Base-by-base conservation (phyloP, 2,329 filamentous ascomycete species). In the Nothopassalora personata region DNA sequence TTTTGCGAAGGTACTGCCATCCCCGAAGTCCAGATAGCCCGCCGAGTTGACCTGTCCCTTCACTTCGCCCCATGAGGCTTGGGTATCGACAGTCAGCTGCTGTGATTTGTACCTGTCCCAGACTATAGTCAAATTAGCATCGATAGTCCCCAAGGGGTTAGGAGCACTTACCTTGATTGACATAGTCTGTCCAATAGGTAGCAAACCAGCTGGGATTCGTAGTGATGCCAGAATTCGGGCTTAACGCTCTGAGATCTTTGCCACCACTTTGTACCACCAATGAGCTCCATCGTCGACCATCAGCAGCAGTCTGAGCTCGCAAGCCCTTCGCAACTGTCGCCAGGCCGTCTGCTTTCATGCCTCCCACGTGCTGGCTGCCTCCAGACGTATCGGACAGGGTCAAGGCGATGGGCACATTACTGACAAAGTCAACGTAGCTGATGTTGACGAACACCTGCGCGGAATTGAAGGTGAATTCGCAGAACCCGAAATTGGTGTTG, bases 281-380 rank as follows among this genome's bases (percentile, higher is more conserved):
- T 60, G 83, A 78, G 64, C 84, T 80, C 87, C 87, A 90, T 1
- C 80, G 80, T 46, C 77, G 73, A 5, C 81, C 79, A 66, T 90
- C 87, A 34, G 70, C 74, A 3, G 67, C 63, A 1, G 82, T 76
- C 71, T 90, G 87, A 4, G 76, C 76, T 45, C 74, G 74, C 23
- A 90, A 73, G 1, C 75, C 81, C 3, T 75, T 72, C 60, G 81
- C 83, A 31, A 90, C 74, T 30, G 72, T 76, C 31, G 80, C 76
- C 8, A 89, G 75, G 2, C 86, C 86, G 63, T 84, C 75, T 0
- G 79, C 61, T 0, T 76, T 72, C 75, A 89, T 82, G 7, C 88
- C 87, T 76, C 70, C 87, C 88, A 74, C 70, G 54, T 70, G 73
- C 56, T 78, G 73, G 4, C 69, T 73, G 5, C 65, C 64, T 28